These are phyloP conservation scores for Akanthomyces uredinophilus DNA, from an alignment of 2,329 filamentous ascomycete species.

Conservation along the genomic window DNA sequence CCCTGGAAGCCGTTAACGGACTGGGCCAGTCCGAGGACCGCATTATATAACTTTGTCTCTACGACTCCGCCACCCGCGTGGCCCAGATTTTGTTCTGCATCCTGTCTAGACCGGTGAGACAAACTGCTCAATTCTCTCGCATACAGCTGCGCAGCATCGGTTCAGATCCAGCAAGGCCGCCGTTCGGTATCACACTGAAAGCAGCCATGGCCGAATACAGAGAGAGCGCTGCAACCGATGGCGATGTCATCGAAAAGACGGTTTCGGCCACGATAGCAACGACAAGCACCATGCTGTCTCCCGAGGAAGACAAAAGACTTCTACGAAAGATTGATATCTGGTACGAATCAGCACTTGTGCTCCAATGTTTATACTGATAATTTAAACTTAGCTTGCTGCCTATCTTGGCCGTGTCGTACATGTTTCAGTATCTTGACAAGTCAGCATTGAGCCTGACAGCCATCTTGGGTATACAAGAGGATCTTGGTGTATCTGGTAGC, in stretches of 20 bases:
- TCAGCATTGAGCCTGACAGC: conserved; percentile 48
- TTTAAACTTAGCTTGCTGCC: conserved; percentile 42
- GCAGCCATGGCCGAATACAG: not conserved
- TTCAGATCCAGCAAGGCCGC: not conserved
- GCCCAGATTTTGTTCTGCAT: too few relatives aligned
- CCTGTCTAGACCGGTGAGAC: not conserved
- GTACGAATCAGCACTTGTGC: conserved; percentile 30
- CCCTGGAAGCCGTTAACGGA: not conserved
- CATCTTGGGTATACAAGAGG: conserved; percentile 43
- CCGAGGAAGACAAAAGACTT: conserved; percentile 42
- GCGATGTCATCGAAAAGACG: not conserved
- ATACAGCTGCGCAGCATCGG: not conserved
- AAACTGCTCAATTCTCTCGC: too few relatives aligned
- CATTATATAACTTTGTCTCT: not conserved
- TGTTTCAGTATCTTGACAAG: conserved; percentile 58
- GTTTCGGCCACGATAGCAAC: not conserved
- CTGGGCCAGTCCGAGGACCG: not conserved
- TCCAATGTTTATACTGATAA: not conserved
- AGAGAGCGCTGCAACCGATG: not conserved
- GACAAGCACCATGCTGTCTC: not conserved
- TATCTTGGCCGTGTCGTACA: conserved; percentile 47
- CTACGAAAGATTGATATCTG: conserved; percentile 53
- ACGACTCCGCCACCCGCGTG: not conserved
- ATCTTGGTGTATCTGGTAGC: conserved; percentile 41
- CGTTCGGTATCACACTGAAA: not conserved